Percentiles rank a stretch among this genome's conserved stretches.
Evolutionary conservation across 164 flowering plant species (phyloP).

Genomic region (Berberis vulgaris): DNA sequence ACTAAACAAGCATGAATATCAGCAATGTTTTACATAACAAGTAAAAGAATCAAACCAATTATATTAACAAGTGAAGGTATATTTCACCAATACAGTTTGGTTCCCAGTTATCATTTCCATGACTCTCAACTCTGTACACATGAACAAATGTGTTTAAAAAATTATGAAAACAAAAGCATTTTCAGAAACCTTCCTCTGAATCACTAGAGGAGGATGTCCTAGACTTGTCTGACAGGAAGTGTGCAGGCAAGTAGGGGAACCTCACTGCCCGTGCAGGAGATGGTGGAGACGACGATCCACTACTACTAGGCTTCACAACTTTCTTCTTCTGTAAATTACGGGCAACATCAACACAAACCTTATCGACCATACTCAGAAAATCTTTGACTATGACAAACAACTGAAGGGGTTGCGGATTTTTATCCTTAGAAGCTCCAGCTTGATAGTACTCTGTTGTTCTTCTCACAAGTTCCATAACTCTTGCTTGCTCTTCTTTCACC

Average conservation of each 20-base stretch:
- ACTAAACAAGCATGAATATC: no score
- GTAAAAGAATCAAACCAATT: no score
- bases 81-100: no score
- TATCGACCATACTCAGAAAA: slow-evolving; percentile 66
- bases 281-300: slow-evolving; percentile 22
- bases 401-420: slow-evolving; percentile 35
- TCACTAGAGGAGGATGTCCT: slow-evolving; percentile 20
- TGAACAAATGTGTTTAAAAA: no score
- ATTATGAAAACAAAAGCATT: background rate
- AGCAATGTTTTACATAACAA: no score
- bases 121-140: no score
- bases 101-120: no score
- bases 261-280: slow-evolving; percentile 21
- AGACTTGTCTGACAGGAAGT: slow-evolving; percentile 37
- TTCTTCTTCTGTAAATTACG: slow-evolving; percentile 45
- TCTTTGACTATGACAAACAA: slow-evolving; percentile 63
- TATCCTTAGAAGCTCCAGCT: slow-evolving; percentile 45
- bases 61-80: no score
- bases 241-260: slow-evolving; percentile 38
- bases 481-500: slow-evolving; percentile 44
- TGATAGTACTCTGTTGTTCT: slow-evolving; percentile 71
- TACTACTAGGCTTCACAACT: background rate
- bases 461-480: slow-evolving; percentile 59
- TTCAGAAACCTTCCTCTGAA: slow-evolving; percentile 37
- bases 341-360: slow-evolving; percentile 46